Evolutionary conservation across 352 stramenopile genomes (phyloP), one percentile per base, ranked within the genome.

Genomic region (Pythium insidiosum): DNA sequence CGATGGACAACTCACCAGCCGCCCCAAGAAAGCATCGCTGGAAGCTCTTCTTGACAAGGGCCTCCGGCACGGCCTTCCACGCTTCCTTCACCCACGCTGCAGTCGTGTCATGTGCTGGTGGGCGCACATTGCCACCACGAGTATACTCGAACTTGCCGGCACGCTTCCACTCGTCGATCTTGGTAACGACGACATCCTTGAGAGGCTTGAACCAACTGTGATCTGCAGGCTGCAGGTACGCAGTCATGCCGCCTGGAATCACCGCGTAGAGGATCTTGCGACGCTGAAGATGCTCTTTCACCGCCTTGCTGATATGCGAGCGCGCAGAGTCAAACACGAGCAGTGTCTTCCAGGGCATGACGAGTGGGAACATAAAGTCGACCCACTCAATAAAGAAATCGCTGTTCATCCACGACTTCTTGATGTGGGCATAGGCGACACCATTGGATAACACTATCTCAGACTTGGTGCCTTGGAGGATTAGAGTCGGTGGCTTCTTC

Each of bases 261-360:
- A 50, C 43, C 2, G 25, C 43, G 18, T 21, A 42, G 3, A 42
- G 19, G 13, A 42, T 50, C 43, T 50, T 43, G 21, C 33, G 43
- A 5, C 1, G 25, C 43, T 50, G 6, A 5, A 50, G 33, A 36
- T 50, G 43, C 16, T 3, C 22, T 30, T 42, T 42, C 13, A 42
- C 30, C 22, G 18, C 42, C 22, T 50, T 50, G 31, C 43, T 50
- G 33, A 50, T 50, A 30, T 50, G 43, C 12, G 26, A 39, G 4
- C n/a, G 29, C 3, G 42, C 29, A 21, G 41, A 23, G 39, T 46
- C 39, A 19, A 41, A 41, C 19, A 41, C 20, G 9, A 41, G 35
- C 30, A 48, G 16, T 12, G n/a, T 18, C 21, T 48, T 29, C 28
- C 30, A 39, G 16, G 26, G 41, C 26, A 31, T 16, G 23, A 19